phyloP scores from a whole-genome alignment of 2,329 filamentous ascomycete species.

The Colletotrichum echinochloae region DNA sequence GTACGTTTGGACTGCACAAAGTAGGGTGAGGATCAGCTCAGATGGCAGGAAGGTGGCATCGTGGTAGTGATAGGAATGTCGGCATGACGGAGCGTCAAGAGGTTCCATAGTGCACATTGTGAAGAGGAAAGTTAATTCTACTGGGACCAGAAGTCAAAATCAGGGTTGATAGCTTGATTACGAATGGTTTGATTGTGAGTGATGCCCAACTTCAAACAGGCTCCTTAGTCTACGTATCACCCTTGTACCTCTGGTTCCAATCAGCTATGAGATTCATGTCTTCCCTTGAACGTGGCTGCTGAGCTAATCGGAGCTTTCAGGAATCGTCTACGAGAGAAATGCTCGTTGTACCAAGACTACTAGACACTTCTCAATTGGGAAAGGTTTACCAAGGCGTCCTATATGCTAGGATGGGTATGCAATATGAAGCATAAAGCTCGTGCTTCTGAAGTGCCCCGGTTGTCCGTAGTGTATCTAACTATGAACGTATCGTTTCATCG shows the following conservation, averaged over 20 bases:
- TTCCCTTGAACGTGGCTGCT: neutral
- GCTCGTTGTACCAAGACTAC: neutral
- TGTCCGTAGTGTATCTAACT: slow-evolving; percentile 1
- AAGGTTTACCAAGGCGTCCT: neutral
- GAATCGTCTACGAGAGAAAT: neutral
- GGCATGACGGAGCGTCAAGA: slow-evolving; percentile 30
- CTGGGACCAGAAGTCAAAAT: neutral
- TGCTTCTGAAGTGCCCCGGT: neutral
- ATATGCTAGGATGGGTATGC: neutral
- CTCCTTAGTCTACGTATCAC: neutral
- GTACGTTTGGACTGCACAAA: neutral
- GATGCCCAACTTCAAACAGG: neutral
- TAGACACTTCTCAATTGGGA: neutral
- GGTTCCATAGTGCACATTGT: neutral
- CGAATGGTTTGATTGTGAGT: neutral
- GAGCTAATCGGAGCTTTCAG: neutral
- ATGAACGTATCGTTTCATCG: neutral
- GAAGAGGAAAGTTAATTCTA: neutral
- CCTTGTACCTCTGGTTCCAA: neutral
- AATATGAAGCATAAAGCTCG: neutral
- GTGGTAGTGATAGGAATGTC: neutral
- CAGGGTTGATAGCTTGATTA: neutral
- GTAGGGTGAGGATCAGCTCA: neutral
- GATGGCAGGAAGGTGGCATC: slow-evolving; percentile 8
- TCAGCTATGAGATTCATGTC: neutral